A percentile compares a stretch with the other conserved stretches of the same genome.
Evolutionary conservation across 164 flowering plant genomes (phyloP).

Genomic region (Tetrastigma voinierianum): DNA sequence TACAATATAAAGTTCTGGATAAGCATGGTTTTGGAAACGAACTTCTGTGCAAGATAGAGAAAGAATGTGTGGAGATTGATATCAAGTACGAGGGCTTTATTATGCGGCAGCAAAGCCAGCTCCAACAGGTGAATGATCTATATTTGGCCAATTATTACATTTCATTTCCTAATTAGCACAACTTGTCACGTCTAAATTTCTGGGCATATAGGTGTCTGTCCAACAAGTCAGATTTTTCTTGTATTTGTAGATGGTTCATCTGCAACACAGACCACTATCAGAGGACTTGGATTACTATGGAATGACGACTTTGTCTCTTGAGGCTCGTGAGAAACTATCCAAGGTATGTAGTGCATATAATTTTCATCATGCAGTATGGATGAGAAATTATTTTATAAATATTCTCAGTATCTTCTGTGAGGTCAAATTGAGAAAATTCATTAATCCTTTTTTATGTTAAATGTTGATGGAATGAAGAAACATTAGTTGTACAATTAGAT

Average conservation of each 20-base stretch:
- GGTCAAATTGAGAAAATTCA: not conserved
- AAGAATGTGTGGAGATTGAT: conserved; percentile 89
- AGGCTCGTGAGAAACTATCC: conserved; percentile 91
- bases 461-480: not conserved
- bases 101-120: conserved; percentile 76
- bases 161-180: not conserved
- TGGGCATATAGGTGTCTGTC: not conserved
- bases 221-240: not conserved
- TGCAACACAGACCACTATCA: conserved; percentile 78
- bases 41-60: conserved; percentile 64
- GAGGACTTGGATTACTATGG: conserved; percentile 82
- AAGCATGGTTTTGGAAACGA: conserved; percentile 88
- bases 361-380: not conserved
- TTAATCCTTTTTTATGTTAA: not conserved
- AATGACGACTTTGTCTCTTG: conserved; percentile 77
- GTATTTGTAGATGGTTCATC: conserved; percentile 61
- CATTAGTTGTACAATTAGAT: conserved; percentile 2
- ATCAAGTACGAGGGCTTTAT: conserved; percentile 97
- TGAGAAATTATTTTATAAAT: not conserved
- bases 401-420: not conserved
- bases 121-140: conserved; percentile 59
- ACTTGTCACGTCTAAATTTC: not conserved
- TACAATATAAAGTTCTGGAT: conserved; percentile 72
- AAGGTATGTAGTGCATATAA: conserved; percentile 45
- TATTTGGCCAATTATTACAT: not conserved